A percentile compares a stretch with the other conserved stretches of the same genome.
phyloP scores from a whole-genome alignment of 176 grass and related monocot species.

The Metroxylon sagu region DNA sequence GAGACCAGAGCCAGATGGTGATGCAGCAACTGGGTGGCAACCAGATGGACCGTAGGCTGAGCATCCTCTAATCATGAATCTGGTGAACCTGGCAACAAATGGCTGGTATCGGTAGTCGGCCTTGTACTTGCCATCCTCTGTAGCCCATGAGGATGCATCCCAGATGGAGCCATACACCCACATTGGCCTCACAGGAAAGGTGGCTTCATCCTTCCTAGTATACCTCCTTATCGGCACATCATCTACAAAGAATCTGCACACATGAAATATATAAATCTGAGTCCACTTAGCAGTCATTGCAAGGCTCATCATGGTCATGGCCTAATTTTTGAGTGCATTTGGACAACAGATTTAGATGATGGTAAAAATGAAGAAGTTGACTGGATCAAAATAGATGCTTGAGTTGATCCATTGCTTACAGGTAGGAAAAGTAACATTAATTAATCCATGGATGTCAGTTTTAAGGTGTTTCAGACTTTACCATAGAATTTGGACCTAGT shows the following conservation, averaged over 20 bases:
- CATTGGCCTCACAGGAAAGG: slow-evolving; percentile 44
- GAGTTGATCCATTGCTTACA: no score
- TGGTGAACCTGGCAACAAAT: slow-evolving; percentile 31
- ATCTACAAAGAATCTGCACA: slow-evolving; percentile 64
- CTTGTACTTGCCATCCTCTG: slow-evolving; percentile 49
- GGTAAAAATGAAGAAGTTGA: no score
- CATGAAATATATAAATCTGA: no score
- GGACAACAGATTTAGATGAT: no score
- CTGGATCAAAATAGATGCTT: no score
- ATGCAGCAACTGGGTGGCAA: slow-evolving; percentile 39
- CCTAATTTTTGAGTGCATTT: no score
- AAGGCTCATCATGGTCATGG: no score
- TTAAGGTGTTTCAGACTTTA: no score
- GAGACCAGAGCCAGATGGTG: slow-evolving; percentile 18
- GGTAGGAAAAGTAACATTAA: no score
- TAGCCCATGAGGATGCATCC: slow-evolving; percentile 87
- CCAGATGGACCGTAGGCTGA: slow-evolving; percentile 3
- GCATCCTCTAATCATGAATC: slow-evolving; percentile 48
- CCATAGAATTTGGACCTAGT: no score
- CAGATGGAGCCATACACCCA: slow-evolving; percentile 78
- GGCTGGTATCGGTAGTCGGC: slow-evolving; percentile 74
- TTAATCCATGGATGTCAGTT: no score
- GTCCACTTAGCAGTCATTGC: no score
- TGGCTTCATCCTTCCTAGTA: slow-evolving; percentile 35
- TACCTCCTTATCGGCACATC: slow-evolving; percentile 58